Conservation (phyloP, 2,329 filamentous ascomycete genomes). For the Fusarium sp. region DNA sequence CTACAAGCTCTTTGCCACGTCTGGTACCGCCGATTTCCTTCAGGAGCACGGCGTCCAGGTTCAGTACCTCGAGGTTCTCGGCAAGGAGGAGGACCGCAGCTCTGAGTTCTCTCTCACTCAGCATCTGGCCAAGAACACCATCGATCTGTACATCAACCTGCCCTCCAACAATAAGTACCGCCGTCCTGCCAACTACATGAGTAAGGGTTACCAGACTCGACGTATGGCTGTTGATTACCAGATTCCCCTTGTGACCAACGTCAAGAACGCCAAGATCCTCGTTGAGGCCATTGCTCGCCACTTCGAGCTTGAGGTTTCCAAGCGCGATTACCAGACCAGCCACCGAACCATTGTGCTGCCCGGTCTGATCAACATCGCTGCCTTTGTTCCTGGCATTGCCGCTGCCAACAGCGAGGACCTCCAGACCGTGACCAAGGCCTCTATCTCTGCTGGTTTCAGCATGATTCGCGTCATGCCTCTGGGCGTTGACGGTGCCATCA, state of each 20-base stretch:
- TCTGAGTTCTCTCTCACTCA: slow-evolving; percentile 97
- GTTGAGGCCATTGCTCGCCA: slow-evolving; percentile 94
- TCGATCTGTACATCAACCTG: slow-evolving; percentile 98
- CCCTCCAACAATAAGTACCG: slow-evolving; percentile 99
- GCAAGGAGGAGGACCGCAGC: slow-evolving; percentile 85
- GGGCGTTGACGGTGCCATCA: slow-evolving; percentile 79
- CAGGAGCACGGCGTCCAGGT: slow-evolving; percentile 93
- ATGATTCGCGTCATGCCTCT: slow-evolving; percentile 87
- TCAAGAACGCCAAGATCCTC: slow-evolving; percentile 98
- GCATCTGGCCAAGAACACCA: slow-evolving; percentile 97
- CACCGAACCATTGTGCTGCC: slow-evolving; percentile 81
- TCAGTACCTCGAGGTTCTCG: slow-evolving; percentile 92
- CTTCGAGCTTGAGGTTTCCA: slow-evolving; percentile 86
- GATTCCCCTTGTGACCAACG: slow-evolving; percentile 96
- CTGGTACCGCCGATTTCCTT: slow-evolving; percentile 96
- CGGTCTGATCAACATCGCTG: slow-evolving; percentile 83
- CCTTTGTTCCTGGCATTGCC: slow-evolving; percentile 82
- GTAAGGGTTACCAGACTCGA: slow-evolving; percentile 94
- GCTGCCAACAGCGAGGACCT: slow-evolving; percentile 76
- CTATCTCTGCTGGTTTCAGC: slow-evolving; percentile 81
- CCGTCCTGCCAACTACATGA: slow-evolving; percentile 97
- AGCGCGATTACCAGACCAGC: slow-evolving; percentile 93
- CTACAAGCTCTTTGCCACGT: slow-evolving; percentile 95
- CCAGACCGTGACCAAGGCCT: slow-evolving; percentile 78
- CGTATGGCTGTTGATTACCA: slow-evolving; percentile 99